Conservation (phyloP, 1,139 yeast genomes). For the Saccharomyces uvarum region DNA sequence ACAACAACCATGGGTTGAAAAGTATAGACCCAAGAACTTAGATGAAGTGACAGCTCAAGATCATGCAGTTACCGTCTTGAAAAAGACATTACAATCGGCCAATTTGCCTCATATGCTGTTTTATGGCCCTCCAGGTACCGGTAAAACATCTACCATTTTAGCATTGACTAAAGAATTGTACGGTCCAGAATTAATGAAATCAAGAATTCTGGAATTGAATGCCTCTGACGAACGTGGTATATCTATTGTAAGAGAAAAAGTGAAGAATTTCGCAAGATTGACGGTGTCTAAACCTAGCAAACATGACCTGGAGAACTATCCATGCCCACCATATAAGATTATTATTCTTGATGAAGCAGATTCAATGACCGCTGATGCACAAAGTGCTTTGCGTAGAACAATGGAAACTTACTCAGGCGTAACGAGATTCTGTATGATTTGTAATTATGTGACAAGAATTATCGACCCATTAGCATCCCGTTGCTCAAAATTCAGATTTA, state of each 20-base stretch:
- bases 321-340: constrained; percentile 91
- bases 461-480: constrained; percentile 95
- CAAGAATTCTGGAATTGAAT: constrained; percentile 81
- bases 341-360: constrained; percentile 90
- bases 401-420: constrained; percentile 92
- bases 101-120: constrained; percentile 92
- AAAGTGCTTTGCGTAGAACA: constrained; percentile 86
- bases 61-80: constrained; percentile 79
- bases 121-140: constrained; percentile 97
- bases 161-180: constrained; percentile 81
- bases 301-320: constrained; percentile 62
- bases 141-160: constrained; percentile 86
- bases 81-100: constrained; percentile 68
- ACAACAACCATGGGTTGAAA: constrained; percentile 32
- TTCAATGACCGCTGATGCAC: constrained; percentile 98
- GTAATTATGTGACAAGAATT: constrained; percentile 92
- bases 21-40: constrained; percentile 56
- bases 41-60: constrained; percentile 89
- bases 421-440: constrained; percentile 86
- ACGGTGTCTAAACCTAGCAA: constrained; percentile 74
- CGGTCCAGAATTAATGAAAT: constrained; percentile 62
- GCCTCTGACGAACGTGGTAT: constrained; percentile 98
- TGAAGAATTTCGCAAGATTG: constrained; percentile 84
- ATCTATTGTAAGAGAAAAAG: constrained; percentile 81
- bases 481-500: constrained; percentile 90